Evolutionary conservation across 352 stramenopile genomes (phyloP).

Genomic region (Phytophthora citricola): DNA sequence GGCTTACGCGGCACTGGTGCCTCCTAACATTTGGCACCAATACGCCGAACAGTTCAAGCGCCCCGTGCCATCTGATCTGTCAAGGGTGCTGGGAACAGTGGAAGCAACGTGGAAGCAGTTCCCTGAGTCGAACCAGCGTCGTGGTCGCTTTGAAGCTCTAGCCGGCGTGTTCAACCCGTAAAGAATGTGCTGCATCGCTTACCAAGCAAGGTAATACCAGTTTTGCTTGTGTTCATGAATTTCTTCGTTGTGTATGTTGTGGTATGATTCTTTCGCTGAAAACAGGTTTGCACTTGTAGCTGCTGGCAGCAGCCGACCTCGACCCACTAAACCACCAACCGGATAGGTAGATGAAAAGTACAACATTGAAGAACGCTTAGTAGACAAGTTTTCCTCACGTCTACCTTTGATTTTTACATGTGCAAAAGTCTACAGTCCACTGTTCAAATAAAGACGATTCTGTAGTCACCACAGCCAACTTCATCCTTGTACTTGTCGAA

Average conservation of each 20-base stretch:
- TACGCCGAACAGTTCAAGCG: conserved; percentile 69
- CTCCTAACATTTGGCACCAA: conserved; percentile 66
- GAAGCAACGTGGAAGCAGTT: conserved; percentile 54
- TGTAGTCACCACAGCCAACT: conserved; percentile 66
- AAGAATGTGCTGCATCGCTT: not conserved
- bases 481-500: conserved; percentile 74
- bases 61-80: conserved; percentile 54
- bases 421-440: not conserved
- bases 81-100: conserved; percentile 39
- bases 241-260: not conserved
- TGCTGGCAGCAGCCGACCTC: conserved; percentile 51
- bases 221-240: conserved; percentile 15
- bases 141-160: conserved; percentile 66
- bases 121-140: conserved; percentile 58
- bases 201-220: conserved; percentile 13
- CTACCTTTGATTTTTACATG: conserved; percentile 9
- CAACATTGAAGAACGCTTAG: too few relatives aligned
- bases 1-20: conserved; percentile 73
- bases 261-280: conserved; percentile 36
- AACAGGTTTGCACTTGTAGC: conserved; percentile 56
- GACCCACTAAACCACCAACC: conserved; percentile 9
- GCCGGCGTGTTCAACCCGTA: conserved; percentile 33
- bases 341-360: too few relatives aligned
- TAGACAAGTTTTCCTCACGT: too few relatives aligned
- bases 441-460: conserved; percentile 58